Evolutionary conservation across 306 rosid genomes (phyloP).

Genomic region (Vicia villosa): DNA sequence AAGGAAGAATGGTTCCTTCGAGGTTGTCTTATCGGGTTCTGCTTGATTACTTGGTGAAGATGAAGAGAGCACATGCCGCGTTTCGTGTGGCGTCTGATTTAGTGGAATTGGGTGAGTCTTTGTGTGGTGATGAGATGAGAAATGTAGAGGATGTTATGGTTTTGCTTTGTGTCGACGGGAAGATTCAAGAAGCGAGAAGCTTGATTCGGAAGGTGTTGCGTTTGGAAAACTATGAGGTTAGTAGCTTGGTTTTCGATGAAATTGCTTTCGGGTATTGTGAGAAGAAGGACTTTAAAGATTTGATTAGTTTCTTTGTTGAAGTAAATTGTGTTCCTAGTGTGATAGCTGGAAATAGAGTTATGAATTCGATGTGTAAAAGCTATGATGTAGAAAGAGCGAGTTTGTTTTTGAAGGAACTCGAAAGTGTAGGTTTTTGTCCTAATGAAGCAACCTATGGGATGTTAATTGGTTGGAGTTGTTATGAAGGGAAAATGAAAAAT

Average conservation of each 20-base stretch:
- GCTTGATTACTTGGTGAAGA: slow-evolving; percentile 52
- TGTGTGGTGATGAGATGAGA: slow-evolving; percentile 50
- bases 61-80: slow-evolving; percentile 50
- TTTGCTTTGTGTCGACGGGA: slow-evolving; percentile 66
- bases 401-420: slow-evolving; percentile 55
- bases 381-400: slow-evolving; percentile 63
- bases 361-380: slow-evolving; percentile 56
- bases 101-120: slow-evolving; percentile 42
- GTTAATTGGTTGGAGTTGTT: slow-evolving; percentile 84
- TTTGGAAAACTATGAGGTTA: slow-evolving; percentile 44
- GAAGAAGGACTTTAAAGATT: slow-evolving; percentile 78
- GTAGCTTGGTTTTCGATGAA: slow-evolving; percentile 56
- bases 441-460: slow-evolving; percentile 82
- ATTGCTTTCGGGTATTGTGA: slow-evolving; percentile 79
- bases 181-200: slow-evolving; percentile 71
- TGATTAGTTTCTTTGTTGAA: slow-evolving; percentile 71
- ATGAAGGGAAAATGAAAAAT: slow-evolving; percentile 54
- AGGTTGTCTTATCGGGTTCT: slow-evolving; percentile 45
- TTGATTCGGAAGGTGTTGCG: slow-evolving; percentile 64
- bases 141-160: slow-evolving; percentile 56
- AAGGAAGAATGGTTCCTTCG: slow-evolving; percentile 47
- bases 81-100: slow-evolving; percentile 56
- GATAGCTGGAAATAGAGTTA: slow-evolving; percentile 63
- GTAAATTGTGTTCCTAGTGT: slow-evolving; percentile 57
- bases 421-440: slow-evolving; percentile 59